Evolutionary conservation across 169 alveolate species (phyloP).

Genomic region (Eimeria acervulina): DNA sequence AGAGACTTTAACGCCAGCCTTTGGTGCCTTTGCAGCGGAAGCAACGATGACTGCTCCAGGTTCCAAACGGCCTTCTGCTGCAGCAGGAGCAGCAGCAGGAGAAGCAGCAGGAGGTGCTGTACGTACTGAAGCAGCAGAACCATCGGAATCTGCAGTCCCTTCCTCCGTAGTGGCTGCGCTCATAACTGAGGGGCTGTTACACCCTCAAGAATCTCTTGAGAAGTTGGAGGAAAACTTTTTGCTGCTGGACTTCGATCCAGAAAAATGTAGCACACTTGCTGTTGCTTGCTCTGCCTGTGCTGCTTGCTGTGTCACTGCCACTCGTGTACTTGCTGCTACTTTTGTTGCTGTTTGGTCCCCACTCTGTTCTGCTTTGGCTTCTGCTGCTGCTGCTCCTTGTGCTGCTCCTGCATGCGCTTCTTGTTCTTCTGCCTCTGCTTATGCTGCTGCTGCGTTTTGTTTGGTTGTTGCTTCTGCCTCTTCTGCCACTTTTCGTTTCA

Average conservation of each 20-base stretch:
- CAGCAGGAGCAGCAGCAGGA: not conserved
- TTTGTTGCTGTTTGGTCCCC: too few relatives aligned
- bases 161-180: not conserved
- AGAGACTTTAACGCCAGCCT: too few relatives aligned
- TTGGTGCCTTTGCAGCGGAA: not conserved
- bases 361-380: not conserved
- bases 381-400: not conserved
- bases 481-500: not conserved
- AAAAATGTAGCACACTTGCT: not conserved
- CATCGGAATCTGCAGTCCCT: not conserved
- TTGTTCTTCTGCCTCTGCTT: not conserved
- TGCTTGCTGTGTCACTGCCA: not conserved
- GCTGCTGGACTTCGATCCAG: not conserved
- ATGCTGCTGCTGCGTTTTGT: too few relatives aligned
- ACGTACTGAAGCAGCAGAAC: not conserved
- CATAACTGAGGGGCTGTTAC: not conserved
- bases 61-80: not conserved
- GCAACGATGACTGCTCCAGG: not conserved
- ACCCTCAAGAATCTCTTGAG: conserved; percentile 11
- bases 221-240: conserved; percentile 1
- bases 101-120: too few relatives aligned
- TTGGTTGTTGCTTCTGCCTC: not conserved
- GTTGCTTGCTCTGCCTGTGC: not conserved
- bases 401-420: not conserved
- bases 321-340: too few relatives aligned